Percentiles rank a stretch among this genome's conserved stretches.
These are phyloP conservation scores for Nitzschia sp. DNA, from an alignment of 108 stramenopile species.

Conservation along the genomic window DNA sequence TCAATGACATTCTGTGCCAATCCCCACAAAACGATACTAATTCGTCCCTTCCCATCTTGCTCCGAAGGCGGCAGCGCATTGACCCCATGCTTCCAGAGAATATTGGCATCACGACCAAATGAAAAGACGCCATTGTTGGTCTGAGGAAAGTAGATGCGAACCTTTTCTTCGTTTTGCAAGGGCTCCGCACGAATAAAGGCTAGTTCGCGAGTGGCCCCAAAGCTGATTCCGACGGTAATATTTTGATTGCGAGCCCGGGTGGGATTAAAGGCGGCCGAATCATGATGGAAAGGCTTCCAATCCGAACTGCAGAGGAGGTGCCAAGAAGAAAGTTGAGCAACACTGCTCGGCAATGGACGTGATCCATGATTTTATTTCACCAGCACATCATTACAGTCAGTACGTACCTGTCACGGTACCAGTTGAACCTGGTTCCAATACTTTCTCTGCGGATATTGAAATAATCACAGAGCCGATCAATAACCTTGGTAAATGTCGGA, in stretches of 20 bases:
- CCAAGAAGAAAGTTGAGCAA: neutral
- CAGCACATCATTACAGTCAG: no score
- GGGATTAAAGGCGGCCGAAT: conserved; percentile 87
- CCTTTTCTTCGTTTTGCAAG: conserved; percentile 3
- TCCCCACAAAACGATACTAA: conserved; percentile 87
- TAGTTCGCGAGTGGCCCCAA: conserved; percentile 80
- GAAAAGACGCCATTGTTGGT: conserved; percentile 84
- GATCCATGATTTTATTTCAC: no score
- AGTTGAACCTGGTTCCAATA: conserved; percentile 80
- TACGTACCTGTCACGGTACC: conserved; percentile 69
- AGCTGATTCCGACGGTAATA: conserved; percentile 82
- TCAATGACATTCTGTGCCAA: conserved; percentile 59
- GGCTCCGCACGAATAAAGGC: conserved; percentile 67
- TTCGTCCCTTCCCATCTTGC: conserved; percentile 72
- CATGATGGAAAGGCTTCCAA: conserved; percentile 94
- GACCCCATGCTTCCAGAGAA: conserved; percentile 82
- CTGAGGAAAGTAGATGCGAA: conserved; percentile 86
- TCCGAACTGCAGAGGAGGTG: conserved; percentile 32
- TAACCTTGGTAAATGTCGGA: conserved; percentile 61
- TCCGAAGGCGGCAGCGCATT: conserved; percentile 66
- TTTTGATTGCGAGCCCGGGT: conserved; percentile 80
- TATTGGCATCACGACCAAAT: conserved; percentile 87
- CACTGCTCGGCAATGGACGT: no score
- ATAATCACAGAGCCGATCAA: conserved; percentile 68
- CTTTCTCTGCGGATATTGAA: conserved; percentile 56